Evolutionary conservation across 2,329 filamentous ascomycete species (phyloP).

Genomic region (Tolypocladium inflatum): DNA sequence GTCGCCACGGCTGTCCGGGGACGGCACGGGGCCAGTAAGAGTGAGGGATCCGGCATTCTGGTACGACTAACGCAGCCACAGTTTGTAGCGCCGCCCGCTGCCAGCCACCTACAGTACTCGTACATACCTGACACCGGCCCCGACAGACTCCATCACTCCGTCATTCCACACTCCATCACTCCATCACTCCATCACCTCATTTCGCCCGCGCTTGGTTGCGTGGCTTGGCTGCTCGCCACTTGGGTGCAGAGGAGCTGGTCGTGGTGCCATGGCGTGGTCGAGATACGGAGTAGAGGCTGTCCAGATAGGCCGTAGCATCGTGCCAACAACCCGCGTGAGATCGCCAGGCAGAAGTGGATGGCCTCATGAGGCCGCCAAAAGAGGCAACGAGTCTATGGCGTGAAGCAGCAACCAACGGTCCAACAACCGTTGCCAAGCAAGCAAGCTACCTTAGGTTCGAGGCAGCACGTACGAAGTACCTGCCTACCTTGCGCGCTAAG

Average conservation of each 20-base stretch:
- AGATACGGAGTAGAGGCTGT: background rate
- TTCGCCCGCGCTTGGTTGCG: background rate
- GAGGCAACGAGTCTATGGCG: background rate
- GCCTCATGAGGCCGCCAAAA: background rate
- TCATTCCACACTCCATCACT: background rate
- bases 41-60: conserved; percentile 4
- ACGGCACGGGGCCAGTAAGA: background rate
- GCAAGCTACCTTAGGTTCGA: background rate
- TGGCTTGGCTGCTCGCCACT: background rate
- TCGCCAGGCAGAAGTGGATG: background rate
- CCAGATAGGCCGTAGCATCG: background rate
- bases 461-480: background rate
- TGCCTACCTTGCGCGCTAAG: background rate
- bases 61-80: conserved; percentile 6
- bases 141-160: background rate
- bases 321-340: background rate
- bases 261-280: background rate
- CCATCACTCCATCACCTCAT: background rate
- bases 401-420: background rate
- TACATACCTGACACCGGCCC: background rate
- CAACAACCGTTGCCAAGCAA: background rate
- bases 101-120: too few species aligned
- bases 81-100: background rate
- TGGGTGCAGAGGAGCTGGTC: background rate
- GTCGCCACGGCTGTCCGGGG: background rate